Conservation (phyloP, 257 asterid species). For the Solanum microdontum region DNA sequence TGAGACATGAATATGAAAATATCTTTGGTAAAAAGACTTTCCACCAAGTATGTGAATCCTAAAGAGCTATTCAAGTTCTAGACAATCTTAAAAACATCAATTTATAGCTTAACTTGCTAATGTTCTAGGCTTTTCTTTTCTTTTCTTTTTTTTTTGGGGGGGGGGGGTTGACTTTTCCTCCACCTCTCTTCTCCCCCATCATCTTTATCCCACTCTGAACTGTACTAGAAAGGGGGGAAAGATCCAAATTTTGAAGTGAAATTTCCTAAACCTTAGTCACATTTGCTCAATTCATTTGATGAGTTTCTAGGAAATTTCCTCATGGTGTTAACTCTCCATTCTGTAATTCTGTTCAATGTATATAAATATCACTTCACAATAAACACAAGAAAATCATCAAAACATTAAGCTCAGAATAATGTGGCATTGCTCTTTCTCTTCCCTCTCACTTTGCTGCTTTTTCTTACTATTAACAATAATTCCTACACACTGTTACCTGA, state of each 20-base stretch:
- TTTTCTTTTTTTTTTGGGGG: neutral
- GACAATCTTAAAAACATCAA: neutral
- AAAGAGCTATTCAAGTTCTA: neutral
- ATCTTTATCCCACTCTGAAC: neutral
- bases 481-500: neutral
- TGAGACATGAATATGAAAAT: neutral
- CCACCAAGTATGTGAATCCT: neutral
- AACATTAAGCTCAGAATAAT: neutral
- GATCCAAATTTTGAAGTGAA: neutral
- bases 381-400: neutral
- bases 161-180: neutral
- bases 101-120: neutral
- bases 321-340: neutral
- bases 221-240: neutral
- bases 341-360: neutral
- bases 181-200: neutral
- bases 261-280: neutral
- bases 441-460: conserved; percentile 4
- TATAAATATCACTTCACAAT: neutral
- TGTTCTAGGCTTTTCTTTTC: accelerated
- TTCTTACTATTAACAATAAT: neutral
- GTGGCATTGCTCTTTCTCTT: neutral
- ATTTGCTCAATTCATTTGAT: neutral
- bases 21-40: neutral
- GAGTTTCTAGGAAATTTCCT: neutral